A percentile compares a stretch with the other conserved stretches of the same genome.
phyloP scores from a whole-genome alignment of 805 yeast genomes.

The Saccharomycopsis capsularis region DNA sequence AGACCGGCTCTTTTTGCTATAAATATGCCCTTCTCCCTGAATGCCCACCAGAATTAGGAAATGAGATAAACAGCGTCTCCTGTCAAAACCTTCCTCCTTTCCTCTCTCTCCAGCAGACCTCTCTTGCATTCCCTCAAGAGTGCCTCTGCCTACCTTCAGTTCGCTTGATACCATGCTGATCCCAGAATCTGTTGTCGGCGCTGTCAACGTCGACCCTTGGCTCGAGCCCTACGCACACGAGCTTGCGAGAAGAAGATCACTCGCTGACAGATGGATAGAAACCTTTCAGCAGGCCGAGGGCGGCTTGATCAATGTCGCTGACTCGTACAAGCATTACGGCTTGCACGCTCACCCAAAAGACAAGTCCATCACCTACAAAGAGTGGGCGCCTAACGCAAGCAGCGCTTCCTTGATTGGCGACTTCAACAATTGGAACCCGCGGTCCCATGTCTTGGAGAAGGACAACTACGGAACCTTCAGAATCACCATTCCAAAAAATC shows the following conservation, averaged over 20 bases:
- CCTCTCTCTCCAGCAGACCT: too few relatives aligned
- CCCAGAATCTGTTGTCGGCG: slow-evolving; percentile 4
- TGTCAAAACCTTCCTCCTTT: too few relatives aligned
- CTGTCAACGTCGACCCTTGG: slow-evolving; percentile 72
- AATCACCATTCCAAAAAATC: slow-evolving; percentile 41
- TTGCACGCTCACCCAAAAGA: slow-evolving; percentile 51
- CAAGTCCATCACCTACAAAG: slow-evolving; percentile 55
- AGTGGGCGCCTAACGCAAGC: slow-evolving; percentile 87
- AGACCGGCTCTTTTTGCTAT: too few relatives aligned
- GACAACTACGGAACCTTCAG: slow-evolving; percentile 68
- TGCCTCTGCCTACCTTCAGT: too few relatives aligned
- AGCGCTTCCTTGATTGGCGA: slow-evolving; percentile 83
- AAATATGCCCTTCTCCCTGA: too few relatives aligned
- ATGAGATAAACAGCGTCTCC: too few relatives aligned
- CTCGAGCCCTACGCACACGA: slow-evolving; percentile 69
- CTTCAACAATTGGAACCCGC: slow-evolving; percentile 76
- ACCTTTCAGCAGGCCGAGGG: slow-evolving; percentile 53
- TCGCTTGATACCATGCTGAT: too few relatives aligned
- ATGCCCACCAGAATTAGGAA: too few relatives aligned
- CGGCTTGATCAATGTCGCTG: slow-evolving; percentile 63
- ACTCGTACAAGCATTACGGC: slow-evolving; percentile 72
- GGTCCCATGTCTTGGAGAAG: slow-evolving; percentile 45
- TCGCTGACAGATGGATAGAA: slow-evolving; percentile 58
- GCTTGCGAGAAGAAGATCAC: slow-evolving; percentile 56
- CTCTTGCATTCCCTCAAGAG: too few relatives aligned